Evolutionary conservation across 306 rosid genomes (phyloP), one percentile per base, ranked within the genome.

Genomic region (Cicer bijugum): DNA sequence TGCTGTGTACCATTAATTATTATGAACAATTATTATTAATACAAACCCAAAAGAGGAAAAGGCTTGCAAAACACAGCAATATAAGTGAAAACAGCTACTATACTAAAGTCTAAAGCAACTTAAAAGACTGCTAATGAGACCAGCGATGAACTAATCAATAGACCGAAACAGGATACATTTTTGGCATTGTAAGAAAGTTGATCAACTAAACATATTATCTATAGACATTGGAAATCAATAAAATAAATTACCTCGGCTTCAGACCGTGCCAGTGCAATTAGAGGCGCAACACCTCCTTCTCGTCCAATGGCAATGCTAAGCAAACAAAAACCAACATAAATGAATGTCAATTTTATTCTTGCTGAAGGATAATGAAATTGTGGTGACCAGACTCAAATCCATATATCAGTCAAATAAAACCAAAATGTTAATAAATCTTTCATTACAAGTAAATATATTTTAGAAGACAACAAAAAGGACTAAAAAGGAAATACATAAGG

Each of bases 271-370:
- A 92, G 85, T 6, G 97, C 97, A 87, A 95, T 95, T 84, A 95
- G 82, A 42, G 99, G 97, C 28, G 94, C 97, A 65, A 95, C 99
- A 67, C 99, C 99, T 60, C 97, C 99, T 92, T 95, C 97, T 70
- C 88, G 90, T 68, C 99, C 99, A 84, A 95, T 95, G 65, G 99
- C 97, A 87, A 95, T 82, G 81, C 99, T 95, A 81, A 79, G 42
- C 75, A 71, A 79, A 75, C 81, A 78, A 82, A 66, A 42, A 74
- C 37, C 39, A 76, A 67, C 44, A 59, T 78, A 43, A 75, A 72
- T 56, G 20, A 78, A 45, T 38, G 20, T 9, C 75, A 53, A 73
- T 19, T 46, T 19, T 48, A 72, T 75, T 33, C 44, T 37, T 2
- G 62, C 9, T 15, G 43, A 46, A 53, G 70, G 50, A 46, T 33